Percentiles rank a stretch among this genome's conserved stretches.
Conservation (phyloP, 768 basidiomycete species). For the Termitomyces sp. region DNA sequence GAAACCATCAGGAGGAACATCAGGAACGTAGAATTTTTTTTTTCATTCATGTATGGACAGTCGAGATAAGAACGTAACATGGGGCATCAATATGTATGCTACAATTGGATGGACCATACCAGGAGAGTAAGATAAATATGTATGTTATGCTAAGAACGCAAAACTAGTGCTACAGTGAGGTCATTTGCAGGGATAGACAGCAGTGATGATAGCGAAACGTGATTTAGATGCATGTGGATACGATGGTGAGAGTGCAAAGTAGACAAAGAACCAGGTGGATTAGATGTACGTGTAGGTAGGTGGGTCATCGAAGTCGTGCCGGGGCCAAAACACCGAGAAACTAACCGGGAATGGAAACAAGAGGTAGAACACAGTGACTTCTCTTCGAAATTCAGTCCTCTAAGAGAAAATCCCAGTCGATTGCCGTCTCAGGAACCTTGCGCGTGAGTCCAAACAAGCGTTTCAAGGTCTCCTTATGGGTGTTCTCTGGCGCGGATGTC, state of each 20-base stretch:
- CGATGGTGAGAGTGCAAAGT: neutral
- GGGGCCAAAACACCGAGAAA: neutral
- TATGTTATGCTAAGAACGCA: slow-evolving; percentile 9
- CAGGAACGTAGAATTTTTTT: neutral
- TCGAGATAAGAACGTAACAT: neutral
- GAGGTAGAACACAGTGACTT: neutral
- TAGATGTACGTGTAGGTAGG: neutral
- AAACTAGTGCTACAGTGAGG: slow-evolving; percentile 22
- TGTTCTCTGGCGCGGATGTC: slow-evolving; percentile 57
- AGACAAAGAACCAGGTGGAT: neutral
- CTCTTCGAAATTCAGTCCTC: slow-evolving; percentile 45
- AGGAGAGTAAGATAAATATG: neutral
- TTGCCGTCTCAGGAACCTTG: slow-evolving; percentile 48
- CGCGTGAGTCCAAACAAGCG: slow-evolving; percentile 57
- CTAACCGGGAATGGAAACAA: slow-evolving; percentile 8
- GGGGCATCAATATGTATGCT: slow-evolving; percentile 9
- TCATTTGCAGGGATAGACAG: neutral
- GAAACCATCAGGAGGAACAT: neutral
- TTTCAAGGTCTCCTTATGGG: slow-evolving; percentile 56
- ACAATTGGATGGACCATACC: slow-evolving; percentile 8
- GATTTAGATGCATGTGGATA: neutral
- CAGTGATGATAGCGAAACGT: slow-evolving; percentile 7
- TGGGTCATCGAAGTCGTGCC: neutral
- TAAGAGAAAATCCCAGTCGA: slow-evolving; percentile 79
- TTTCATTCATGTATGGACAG: neutral